These are phyloP conservation scores for Xylaria castorea DNA, from an alignment of 495 filamentous ascomycete genomes.

Conservation along the genomic window DNA sequence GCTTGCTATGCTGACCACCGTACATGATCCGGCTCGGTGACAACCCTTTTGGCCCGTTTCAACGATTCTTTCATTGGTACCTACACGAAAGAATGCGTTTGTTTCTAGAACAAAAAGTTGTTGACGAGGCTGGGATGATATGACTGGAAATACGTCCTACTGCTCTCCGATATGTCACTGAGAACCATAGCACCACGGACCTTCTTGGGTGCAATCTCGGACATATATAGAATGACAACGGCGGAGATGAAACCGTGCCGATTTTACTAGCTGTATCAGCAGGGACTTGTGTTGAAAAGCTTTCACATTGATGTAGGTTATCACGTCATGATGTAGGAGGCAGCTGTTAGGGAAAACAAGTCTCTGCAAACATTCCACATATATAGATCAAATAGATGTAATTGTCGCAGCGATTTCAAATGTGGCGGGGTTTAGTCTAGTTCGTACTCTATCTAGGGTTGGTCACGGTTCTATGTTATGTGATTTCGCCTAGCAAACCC, in stretches of 20 bases:
- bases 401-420: neutral
- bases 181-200: constrained; percentile 70
- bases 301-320: neutral
- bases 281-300: neutral
- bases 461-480: neutral
- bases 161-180: neutral
- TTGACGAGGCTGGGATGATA: neutral
- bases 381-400: neutral
- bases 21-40: neutral
- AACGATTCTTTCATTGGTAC: neutral
- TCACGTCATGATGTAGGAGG: neutral
- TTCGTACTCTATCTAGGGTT: neutral
- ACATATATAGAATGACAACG: constrained; percentile 75
- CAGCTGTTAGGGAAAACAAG: no score
- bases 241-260: constrained; percentile 53
- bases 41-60: neutral
- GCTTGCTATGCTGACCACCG: neutral
- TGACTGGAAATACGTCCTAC: neutral
- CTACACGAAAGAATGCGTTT: neutral
- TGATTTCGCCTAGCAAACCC: neutral
- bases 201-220: constrained; percentile 68
- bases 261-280: neutral
- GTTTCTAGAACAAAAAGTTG: neutral
- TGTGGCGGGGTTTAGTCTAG: neutral
- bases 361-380: no score